Evolutionary conservation across 75 land plant genomes (phyloP).

Genomic region (Pseudotsuga menziesii): DNA sequence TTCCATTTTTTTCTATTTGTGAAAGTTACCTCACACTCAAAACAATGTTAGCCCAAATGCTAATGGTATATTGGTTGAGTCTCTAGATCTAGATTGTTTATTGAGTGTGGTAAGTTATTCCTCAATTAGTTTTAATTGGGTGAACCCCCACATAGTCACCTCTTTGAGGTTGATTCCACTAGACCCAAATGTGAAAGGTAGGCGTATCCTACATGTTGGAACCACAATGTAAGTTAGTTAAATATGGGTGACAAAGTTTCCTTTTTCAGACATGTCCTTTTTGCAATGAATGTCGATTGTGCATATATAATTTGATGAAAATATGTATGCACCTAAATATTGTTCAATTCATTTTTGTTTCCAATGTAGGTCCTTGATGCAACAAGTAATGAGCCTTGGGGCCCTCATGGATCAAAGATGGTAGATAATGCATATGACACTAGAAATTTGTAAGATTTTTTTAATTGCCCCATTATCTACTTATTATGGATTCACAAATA

Average conservation of each 20-base stretch:
- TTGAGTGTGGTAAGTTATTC: not conserved
- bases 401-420: conserved; percentile 92
- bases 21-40: not conserved
- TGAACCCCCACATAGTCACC: not conserved
- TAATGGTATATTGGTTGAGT: not conserved
- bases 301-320: not conserved
- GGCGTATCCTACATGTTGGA: no score
- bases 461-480: not conserved
- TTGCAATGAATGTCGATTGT: not conserved
- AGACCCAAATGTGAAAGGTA: not conserved
- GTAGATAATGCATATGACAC: conserved; percentile 96
- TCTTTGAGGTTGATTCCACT: not conserved
- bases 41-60: not conserved
- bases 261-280: not conserved
- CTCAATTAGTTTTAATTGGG: not conserved
- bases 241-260: not conserved
- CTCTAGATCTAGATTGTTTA: not conserved
- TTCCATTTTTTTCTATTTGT: not conserved
- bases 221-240: not conserved
- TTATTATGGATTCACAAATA: not conserved
- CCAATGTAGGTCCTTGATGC: conserved; percentile 68
- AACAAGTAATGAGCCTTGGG: conserved; percentile 94
- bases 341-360: not conserved
- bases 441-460: conserved; percentile 66
- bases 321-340: not conserved